Percentiles rank a stretch among this genome's conserved stretches.
These are phyloP conservation scores for Spathaspora girioi DNA, from an alignment of 805 yeast species.

Conservation along the genomic window DNA sequence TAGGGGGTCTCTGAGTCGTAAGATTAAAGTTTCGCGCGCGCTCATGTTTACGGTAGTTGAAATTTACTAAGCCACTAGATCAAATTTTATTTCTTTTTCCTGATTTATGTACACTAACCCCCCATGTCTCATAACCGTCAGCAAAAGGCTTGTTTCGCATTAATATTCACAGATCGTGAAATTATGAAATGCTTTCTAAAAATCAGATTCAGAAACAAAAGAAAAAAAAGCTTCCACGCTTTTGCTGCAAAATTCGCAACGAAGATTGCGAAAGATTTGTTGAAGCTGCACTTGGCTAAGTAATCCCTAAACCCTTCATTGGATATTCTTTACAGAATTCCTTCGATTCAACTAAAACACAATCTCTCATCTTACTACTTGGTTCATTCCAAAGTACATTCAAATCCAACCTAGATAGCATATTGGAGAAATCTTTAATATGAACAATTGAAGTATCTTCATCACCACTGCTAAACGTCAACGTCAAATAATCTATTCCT, in stretches of 20 bases:
- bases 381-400: neutral
- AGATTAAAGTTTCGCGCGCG: too few species aligned
- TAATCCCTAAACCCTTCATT: neutral
- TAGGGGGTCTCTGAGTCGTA: too few species aligned
- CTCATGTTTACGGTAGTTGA: too few species aligned
- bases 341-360: neutral
- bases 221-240: neutral
- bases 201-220: too few species aligned
- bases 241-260: neutral
- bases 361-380: neutral
- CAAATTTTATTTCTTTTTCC: too few species aligned
- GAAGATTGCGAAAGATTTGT: neutral
- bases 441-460: conserved; percentile 29
- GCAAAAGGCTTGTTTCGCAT: too few species aligned
- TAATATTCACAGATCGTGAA: too few species aligned
- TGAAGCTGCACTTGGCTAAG: too few species aligned
- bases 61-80: too few species aligned
- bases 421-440: conserved; percentile 9
- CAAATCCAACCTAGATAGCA: neutral
- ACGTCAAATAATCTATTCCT: conserved; percentile 22
- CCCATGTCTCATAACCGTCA: too few species aligned
- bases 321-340: neutral
- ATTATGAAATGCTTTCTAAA: too few species aligned
- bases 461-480: conserved; percentile 35
- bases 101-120: too few species aligned